Conservation (phyloP, 2,329 filamentous ascomycete genomes). For the Pseudogymnoascus sp. region DNA sequence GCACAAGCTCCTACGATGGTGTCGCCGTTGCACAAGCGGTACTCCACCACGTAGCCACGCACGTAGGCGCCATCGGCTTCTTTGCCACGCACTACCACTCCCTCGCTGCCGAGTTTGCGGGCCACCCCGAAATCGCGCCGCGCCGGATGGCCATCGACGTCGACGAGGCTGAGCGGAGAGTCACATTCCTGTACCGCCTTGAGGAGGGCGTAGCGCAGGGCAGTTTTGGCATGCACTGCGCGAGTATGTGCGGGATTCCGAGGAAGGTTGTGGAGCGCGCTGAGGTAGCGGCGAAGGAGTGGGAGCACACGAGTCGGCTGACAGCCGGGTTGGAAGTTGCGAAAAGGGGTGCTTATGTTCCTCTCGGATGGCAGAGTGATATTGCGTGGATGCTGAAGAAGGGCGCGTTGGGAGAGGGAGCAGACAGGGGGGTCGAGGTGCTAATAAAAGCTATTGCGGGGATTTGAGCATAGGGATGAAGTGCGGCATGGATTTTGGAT, state of each 20-base stretch:
- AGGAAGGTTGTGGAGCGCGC: conserved; percentile 74
- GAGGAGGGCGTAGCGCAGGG: conserved; percentile 92
- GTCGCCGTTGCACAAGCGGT: conserved; percentile 95
- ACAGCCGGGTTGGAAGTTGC: conserved; percentile 81
- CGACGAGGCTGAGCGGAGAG: conserved; percentile 70
- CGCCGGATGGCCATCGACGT: conserved; percentile 94
- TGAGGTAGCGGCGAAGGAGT: conserved; percentile 79
- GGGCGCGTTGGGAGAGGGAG: conserved; percentile 34
- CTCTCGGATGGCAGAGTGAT: conserved; percentile 80
- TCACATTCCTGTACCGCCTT: conserved; percentile 94
- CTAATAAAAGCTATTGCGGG: conserved; percentile 52
- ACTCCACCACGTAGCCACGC: conserved; percentile 88
- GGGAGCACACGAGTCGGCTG: conserved; percentile 89
- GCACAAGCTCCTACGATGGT: conserved; percentile 91
- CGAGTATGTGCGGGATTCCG: conserved; percentile 93
- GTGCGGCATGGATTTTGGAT: background rate
- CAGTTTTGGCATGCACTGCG: conserved; percentile 98
- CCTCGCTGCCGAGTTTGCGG: conserved; percentile 80
- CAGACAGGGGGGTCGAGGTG: conserved; percentile 48
- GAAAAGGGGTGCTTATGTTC: conserved; percentile 71
- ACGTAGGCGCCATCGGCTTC: conserved; percentile 90
- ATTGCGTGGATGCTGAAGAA: conserved; percentile 67
- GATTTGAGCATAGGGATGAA: conserved; percentile 32
- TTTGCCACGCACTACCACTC: conserved; percentile 98
- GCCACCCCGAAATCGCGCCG: conserved; percentile 77